These are phyloP conservation scores for Rhodotorula sp. DNA, from an alignment of 1,284 basidiomycete species.

Conservation along the genomic window DNA sequence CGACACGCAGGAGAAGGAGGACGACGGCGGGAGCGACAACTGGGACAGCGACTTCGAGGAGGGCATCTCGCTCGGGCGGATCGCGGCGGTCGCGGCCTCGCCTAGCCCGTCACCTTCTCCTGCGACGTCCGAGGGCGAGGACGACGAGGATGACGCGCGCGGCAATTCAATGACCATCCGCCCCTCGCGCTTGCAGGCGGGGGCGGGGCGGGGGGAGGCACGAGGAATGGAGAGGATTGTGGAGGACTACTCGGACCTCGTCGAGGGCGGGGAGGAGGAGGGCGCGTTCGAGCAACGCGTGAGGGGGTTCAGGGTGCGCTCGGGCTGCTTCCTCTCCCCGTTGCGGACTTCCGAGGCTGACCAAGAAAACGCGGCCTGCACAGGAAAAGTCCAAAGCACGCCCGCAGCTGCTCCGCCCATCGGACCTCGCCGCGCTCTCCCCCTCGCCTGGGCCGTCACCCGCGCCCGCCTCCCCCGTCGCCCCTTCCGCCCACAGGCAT, in stretches of 20 bases:
- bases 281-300: constrained; percentile 69
- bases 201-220: not conserved
- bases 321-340: not conserved
- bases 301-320: constrained; percentile 70
- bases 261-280: constrained; percentile 66
- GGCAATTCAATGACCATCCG: constrained; percentile 44
- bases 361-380: not conserved
- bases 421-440: constrained; percentile 48
- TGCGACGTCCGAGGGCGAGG: not conserved
- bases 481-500: not conserved
- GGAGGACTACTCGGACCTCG: constrained; percentile 88
- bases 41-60: constrained; percentile 99
- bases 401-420: constrained; percentile 78
- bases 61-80: constrained; percentile 80
- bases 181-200: constrained; percentile 2
- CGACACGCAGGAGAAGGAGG: constrained; percentile 35
- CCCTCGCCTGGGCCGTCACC: not conserved
- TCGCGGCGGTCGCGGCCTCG: constrained; percentile 48
- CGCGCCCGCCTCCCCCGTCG: constrained; percentile 50
- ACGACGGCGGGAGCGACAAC: constrained; percentile 79
- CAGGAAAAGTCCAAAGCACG: constrained; percentile 70
- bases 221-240: constrained; percentile 53
- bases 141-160: constrained; percentile 45
- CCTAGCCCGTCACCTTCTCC: not conserved
- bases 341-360: not conserved